Evolutionary conservation across 345 rosid species (phyloP), one percentile per base, ranked within the genome.

Genomic region (Ricinus communis): DNA sequence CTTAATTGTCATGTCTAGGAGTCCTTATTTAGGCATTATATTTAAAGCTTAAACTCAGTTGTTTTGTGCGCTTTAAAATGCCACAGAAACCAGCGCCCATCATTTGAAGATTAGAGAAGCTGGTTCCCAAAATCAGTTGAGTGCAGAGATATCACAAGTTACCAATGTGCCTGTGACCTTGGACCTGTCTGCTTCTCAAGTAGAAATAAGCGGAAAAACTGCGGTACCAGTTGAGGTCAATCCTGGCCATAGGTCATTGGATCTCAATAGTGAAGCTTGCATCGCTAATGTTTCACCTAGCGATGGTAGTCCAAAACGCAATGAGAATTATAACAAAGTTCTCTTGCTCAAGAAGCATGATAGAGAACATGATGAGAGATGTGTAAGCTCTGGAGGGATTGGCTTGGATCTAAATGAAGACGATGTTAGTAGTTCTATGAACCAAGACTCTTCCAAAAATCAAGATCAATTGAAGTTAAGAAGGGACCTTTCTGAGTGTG

Each of bases 401-500:
- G 85, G 71, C 65, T 75, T 93, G 72, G 87, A 90, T 74, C 84
- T 88, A 27, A 86, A 83, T 49, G 70, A 80, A 36, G 88, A 84
- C 80, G 83, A 85, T 60, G 77, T 76, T 79, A 78, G 84, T 15
- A 87, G 87, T 82, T 85, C 88, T 38, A 65, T 77, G 68, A 84
- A 74, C 69, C 83, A 72, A 36, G 83, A 82, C 13, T 73, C 72
- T 70, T 45, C 41, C 25, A 87, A 85, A 43, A 84, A 79, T 50
- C 71, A 69, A 53, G 73, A 68, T 50, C 63, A 14, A 27, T 30
- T 74, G 47, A 85, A 80, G 68, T 38, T 71, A 2, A 76, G 50
- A 3, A 76, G 45, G 18, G 88, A 80, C 80, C 84, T 74, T 74
- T 91, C 93, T 30, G 94, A 92, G 74, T 87, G 97, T 73, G 93